A percentile compares a stretch with the other conserved stretches of the same genome.
Evolutionary conservation across 2,329 filamentous ascomycete genomes (phyloP).

Genomic region (Fusarium tuaranense): DNA sequence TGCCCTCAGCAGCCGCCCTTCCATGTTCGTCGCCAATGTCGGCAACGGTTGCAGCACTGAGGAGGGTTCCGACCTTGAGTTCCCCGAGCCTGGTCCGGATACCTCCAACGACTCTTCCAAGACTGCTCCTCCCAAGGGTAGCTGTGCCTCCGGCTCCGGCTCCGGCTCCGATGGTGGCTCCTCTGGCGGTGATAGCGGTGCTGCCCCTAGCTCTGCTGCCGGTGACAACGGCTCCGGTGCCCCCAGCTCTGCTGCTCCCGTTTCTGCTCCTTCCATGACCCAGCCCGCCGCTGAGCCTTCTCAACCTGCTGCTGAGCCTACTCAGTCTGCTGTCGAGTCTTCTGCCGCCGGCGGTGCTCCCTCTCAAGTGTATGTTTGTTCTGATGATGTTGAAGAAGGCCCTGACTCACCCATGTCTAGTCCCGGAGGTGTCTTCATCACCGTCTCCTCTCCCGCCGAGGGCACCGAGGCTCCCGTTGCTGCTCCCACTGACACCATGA

Average conservation of each 20-base stretch:
- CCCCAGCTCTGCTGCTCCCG: conserved; percentile 28
- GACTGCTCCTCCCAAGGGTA: conserved; percentile 52
- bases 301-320: conserved; percentile 21
- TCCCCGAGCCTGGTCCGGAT: conserved; percentile 73
- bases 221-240: conserved; percentile 2
- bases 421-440: conserved; percentile 59
- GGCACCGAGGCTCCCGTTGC: conserved; percentile 39
- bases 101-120: conserved; percentile 55
- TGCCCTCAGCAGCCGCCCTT: conserved; percentile 68
- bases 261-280: conserved; percentile 38
- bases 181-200: conserved; percentile 17
- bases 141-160: conserved; percentile 43
- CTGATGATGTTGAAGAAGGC: conserved; percentile 8
- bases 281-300: conserved; percentile 23
- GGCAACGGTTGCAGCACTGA: conserved; percentile 68
- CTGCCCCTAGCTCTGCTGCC: conserved; percentile 25
- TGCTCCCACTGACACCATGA: conserved; percentile 38
- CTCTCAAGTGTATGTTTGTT: conserved; percentile 43
- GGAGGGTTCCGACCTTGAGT: conserved; percentile 69
- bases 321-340: conserved; percentile 27
- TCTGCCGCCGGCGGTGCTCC: conserved; percentile 34
- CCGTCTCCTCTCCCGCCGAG: conserved; percentile 43
- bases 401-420: conserved; percentile 44
- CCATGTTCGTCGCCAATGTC: conserved; percentile 79
- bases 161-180: conserved; percentile 34